Evolutionary conservation across 23 red algal species (phyloP).

Genomic region (Chondrus crispus): DNA sequence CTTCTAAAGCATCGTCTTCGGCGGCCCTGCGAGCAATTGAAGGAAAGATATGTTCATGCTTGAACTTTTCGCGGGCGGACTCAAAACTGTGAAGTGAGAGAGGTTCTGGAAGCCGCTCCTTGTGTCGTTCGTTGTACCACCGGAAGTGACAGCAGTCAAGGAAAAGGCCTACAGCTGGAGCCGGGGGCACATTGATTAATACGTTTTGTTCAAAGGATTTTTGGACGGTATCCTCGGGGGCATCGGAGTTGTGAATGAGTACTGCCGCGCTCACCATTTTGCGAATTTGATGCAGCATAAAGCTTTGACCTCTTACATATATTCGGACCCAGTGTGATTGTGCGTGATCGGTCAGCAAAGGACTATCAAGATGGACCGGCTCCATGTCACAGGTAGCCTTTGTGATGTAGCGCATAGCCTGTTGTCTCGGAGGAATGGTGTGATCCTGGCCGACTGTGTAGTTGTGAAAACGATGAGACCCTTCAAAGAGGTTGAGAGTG

Average conservation of each 20-base stretch:
- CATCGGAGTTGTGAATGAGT: neutral
- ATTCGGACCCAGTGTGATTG: neutral
- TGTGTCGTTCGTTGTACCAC: slow-evolving; percentile 63
- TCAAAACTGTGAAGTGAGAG: slow-evolving; percentile 16
- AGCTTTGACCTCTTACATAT: slow-evolving; percentile 80
- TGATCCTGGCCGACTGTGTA: slow-evolving; percentile 50
- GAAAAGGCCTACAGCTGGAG: slow-evolving; percentile 70
- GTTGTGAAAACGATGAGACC: slow-evolving; percentile 70
- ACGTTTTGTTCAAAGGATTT: slow-evolving; percentile 29
- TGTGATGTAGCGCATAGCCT: slow-evolving; percentile 42
- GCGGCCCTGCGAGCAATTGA: neutral
- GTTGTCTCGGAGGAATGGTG: slow-evolving; percentile 22
- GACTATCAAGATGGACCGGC: neutral
- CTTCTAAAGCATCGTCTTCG: slow-evolving; percentile 2
- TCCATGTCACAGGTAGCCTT: neutral
- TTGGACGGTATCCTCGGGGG: slow-evolving; percentile 42
- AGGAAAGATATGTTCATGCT: slow-evolving; percentile 30
- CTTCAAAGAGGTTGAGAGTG: slow-evolving; percentile 45
- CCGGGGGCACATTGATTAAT: slow-evolving; percentile 63
- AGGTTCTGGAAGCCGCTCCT: neutral
- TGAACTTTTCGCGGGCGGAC: slow-evolving; percentile 26
- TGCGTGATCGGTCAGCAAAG: neutral
- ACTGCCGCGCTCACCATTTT: slow-evolving; percentile 86
- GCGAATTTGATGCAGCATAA: slow-evolving; percentile 96
- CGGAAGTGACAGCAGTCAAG: slow-evolving; percentile 64